Conservation (phyloP, 2,329 filamentous ascomycete genomes). For the Aureobasidium zeae region DNA sequence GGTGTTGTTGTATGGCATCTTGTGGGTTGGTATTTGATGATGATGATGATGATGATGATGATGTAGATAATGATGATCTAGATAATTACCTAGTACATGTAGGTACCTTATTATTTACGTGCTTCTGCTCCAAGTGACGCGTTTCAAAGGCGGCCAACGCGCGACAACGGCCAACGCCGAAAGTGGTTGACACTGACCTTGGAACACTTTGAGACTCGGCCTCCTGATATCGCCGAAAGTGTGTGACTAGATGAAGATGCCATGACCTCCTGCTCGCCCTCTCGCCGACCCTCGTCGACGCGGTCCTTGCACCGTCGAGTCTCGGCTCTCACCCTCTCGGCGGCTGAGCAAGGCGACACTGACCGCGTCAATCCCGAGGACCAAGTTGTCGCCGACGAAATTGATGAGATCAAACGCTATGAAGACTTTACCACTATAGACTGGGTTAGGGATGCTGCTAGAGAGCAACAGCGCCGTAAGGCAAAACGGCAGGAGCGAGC, state of each 20-base stretch:
- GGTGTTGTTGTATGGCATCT: slow-evolving; percentile 84
- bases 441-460: slow-evolving; percentile 95
- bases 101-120: too few species aligned
- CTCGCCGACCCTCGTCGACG: slow-evolving; percentile 34
- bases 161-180: slow-evolving; percentile 4
- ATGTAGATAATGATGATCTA: too few species aligned
- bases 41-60: not conserved
- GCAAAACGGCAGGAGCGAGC: slow-evolving; percentile 62
- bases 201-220: too few species aligned
- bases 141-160: slow-evolving; percentile 5
- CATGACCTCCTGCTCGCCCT: slow-evolving; percentile 8
- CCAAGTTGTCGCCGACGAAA: slow-evolving; percentile 80
- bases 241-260: not conserved
- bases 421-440: slow-evolving; percentile 98
- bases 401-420: slow-evolving; percentile 95
- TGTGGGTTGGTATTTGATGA: slow-evolving; percentile 15
- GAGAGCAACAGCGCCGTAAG: slow-evolving; percentile 76
- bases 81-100: too few species aligned
- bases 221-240: too few species aligned
- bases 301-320: slow-evolving; percentile 55
- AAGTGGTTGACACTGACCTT: slow-evolving; percentile 14
- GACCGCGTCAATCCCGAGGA: slow-evolving; percentile 47
- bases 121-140: too few species aligned
- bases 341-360: slow-evolving; percentile 51
- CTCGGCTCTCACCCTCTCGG: slow-evolving; percentile 58